These are phyloP conservation scores for Candida loeiensis DNA, from an alignment of 805 yeast species.

Conservation along the genomic window DNA sequence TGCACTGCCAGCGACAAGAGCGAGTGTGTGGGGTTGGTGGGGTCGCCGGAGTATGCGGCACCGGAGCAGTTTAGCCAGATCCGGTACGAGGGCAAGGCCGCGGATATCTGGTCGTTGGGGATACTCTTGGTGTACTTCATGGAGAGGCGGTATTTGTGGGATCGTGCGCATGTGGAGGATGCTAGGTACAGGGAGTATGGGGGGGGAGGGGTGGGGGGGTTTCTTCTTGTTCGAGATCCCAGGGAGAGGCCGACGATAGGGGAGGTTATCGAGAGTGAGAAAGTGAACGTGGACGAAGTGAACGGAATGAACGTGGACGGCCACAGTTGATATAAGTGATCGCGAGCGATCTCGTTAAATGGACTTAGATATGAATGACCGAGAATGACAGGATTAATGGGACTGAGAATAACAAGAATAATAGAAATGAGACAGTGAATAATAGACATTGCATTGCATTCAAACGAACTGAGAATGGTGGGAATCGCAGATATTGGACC, in stretches of 20 bases:
- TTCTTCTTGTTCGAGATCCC: neutral
- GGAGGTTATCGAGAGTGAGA: conserved; percentile 1
- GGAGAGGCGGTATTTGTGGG: conserved; percentile 45
- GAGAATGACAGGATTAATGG: neutral
- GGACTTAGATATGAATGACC: too few species aligned
- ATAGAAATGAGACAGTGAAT: neutral
- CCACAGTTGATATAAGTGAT: too few species aligned
- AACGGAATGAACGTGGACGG: neutral
- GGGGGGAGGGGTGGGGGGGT: neutral
- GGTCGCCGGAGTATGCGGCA: conserved; percentile 43
- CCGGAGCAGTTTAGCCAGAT: conserved; percentile 43
- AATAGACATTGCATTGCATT: too few species aligned
- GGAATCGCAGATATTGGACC: too few species aligned
- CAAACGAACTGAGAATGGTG: too few species aligned
- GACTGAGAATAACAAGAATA: neutral
- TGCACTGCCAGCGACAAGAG: conserved; percentile 19
- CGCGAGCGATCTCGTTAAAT: too few species aligned
- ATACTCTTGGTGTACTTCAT: conserved; percentile 35
- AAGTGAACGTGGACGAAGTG: neutral
- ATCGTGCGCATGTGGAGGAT: conserved; percentile 33
- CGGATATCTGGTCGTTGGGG: conserved; percentile 53
- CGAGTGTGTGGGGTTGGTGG: conserved; percentile 44
- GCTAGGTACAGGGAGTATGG: conserved; percentile 13
- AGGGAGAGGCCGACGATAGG: conserved; percentile 2
- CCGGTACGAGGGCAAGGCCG: conserved; percentile 37